These are phyloP conservation scores for Wilcoxina mikolae DNA, from an alignment of 495 filamentous ascomycete species.

Conservation along the genomic window DNA sequence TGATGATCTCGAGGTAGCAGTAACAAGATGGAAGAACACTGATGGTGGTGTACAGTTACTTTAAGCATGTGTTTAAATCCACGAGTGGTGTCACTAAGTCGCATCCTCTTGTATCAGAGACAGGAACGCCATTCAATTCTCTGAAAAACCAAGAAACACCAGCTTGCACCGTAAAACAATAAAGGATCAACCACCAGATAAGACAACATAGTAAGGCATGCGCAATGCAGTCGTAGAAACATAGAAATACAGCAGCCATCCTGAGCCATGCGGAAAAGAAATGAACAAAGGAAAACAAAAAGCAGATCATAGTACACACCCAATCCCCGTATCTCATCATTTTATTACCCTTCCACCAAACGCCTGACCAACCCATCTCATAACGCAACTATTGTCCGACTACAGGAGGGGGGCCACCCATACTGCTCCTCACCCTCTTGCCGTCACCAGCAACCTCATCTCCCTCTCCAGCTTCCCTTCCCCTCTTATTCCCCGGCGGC, in stretches of 20 bases:
- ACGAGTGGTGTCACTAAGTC: no score
- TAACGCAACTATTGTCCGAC: not conserved
- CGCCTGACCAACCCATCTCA: not conserved
- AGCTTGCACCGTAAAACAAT: not conserved
- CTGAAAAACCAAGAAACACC: not conserved
- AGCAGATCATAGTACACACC: not conserved
- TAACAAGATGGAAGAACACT: not conserved
- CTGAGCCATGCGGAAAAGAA: not conserved
- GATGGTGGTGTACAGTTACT: no score
- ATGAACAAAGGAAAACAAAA: not conserved
- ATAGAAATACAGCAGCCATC: not conserved
- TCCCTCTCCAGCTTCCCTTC: not conserved
- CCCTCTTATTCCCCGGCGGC: constrained; percentile 11
- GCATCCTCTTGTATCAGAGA: not conserved
- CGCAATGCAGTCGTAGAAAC: not conserved
- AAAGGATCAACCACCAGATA: not conserved
- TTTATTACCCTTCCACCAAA: not conserved
- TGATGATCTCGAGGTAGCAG: not conserved
- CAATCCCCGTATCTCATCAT: not conserved
- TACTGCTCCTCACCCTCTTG: not conserved
- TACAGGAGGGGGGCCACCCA: not conserved
- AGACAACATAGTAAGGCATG: not conserved
- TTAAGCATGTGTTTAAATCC: no score
- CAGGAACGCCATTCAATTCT: not conserved
- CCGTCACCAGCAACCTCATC: not conserved